Percentiles rank a stretch among this genome's conserved stretches.
Conservation (phyloP, 2,329 filamentous ascomycete genomes). For the Macrophomina tecta region DNA sequence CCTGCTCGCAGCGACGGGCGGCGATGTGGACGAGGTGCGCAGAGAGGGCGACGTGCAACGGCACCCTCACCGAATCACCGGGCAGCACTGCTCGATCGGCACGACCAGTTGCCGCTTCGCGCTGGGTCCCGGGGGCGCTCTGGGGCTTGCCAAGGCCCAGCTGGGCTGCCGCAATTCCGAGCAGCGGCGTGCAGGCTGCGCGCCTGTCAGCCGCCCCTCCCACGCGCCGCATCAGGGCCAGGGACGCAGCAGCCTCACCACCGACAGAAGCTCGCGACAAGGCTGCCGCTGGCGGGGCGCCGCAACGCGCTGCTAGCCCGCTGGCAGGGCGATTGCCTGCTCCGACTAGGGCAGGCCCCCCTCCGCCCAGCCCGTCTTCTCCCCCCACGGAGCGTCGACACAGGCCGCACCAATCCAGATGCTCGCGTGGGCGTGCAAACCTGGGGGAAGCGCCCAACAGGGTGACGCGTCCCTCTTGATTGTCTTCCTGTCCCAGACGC, state of each 20-base stretch:
- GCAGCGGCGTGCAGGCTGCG: background rate
- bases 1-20: too few relatives aligned
- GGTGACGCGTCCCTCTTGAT: background rate
- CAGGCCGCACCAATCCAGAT: background rate
- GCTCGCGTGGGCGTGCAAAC: constrained; percentile 13
- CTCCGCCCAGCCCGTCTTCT: too few relatives aligned
- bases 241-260: constrained; percentile 3
- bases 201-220: background rate
- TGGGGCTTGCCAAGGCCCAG: background rate
- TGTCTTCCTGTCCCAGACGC: background rate
- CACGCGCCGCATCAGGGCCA: background rate
- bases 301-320: too few relatives aligned
- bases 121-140: background rate
- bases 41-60: background rate
- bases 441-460: constrained; percentile 7
- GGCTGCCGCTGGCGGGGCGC: too few relatives aligned
- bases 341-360: too few relatives aligned
- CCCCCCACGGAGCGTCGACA: too few relatives aligned
- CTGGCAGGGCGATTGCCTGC: too few relatives aligned
- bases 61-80: background rate
- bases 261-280: too few relatives aligned
- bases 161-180: constrained; percentile 8
- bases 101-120: background rate
- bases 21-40: too few relatives aligned
- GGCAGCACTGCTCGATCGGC: background rate